phyloP scores from a whole-genome alignment of 306 rosid species.

The Malus orientalis region DNA sequence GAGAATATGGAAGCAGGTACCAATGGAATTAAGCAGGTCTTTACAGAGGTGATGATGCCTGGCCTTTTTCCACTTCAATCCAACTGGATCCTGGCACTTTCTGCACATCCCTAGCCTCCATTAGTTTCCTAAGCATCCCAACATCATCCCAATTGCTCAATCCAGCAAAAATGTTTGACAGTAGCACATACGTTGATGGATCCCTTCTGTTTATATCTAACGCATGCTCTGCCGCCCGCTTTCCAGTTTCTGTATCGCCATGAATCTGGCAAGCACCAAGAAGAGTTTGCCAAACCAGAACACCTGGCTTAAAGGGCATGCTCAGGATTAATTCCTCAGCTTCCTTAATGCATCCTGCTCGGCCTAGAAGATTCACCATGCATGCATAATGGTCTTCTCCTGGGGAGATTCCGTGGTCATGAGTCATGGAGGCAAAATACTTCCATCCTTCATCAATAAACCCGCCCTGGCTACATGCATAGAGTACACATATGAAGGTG shows the following conservation, averaged over 20 bases:
- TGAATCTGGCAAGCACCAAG: slow-evolving; percentile 65
- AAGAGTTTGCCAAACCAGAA: slow-evolving; percentile 66
- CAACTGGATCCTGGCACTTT: slow-evolving; percentile 70
- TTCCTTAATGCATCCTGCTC: slow-evolving; percentile 56
- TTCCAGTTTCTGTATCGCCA: slow-evolving; percentile 51
- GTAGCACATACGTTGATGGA: slow-evolving; percentile 57
- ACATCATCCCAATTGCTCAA: slow-evolving; percentile 50
- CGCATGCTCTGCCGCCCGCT: slow-evolving; percentile 51
- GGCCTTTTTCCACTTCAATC: slow-evolving; percentile 25
- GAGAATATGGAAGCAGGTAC: no score
- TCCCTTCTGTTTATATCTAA: slow-evolving; percentile 36
- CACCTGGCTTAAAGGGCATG: slow-evolving; percentile 59
- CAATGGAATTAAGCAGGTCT: neutral
- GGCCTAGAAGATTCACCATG: slow-evolving; percentile 65
- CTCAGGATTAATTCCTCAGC: slow-evolving; percentile 49
- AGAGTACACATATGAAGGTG: slow-evolving; percentile 64
- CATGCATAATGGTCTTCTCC: slow-evolving; percentile 73
- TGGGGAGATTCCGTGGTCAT: slow-evolving; percentile 44
- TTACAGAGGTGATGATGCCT: neutral
- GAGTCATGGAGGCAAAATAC: slow-evolving; percentile 47
- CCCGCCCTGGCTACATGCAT: slow-evolving; percentile 77
- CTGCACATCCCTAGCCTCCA: slow-evolving; percentile 60
- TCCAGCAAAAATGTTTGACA: slow-evolving; percentile 68
- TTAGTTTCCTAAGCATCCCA: slow-evolving; percentile 46
- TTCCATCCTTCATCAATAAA: slow-evolving; percentile 57